Evolutionary conservation across 495 filamentous ascomycete species (phyloP).

Genomic region (Aspergillus sparsus): DNA sequence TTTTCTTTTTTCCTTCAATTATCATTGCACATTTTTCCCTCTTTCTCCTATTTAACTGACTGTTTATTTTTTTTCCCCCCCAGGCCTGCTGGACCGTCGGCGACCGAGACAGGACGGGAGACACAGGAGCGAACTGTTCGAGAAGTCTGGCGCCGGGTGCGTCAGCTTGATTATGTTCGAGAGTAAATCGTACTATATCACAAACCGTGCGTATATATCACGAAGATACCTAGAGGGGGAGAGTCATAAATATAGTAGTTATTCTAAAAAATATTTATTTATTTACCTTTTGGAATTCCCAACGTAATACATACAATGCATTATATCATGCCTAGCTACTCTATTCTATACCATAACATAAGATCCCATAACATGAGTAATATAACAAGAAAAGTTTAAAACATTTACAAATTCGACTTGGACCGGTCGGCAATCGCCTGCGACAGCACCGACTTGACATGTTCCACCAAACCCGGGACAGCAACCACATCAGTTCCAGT

Average conservation of each 20-base stretch:
- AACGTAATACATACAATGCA: constrained; percentile 15
- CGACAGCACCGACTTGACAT: constrained; percentile 54
- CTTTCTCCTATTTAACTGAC: neutral
- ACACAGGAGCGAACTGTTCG: constrained; percentile 65
- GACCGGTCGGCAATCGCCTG: constrained; percentile 39
- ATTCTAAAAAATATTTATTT: too few species aligned
- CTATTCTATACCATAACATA: constrained; percentile 25
- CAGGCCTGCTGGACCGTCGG: constrained; percentile 61
- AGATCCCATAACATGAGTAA: constrained; percentile 10
- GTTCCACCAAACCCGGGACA: constrained; percentile 51
- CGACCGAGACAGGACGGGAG: constrained; percentile 60
- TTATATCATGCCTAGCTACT: constrained; percentile 3
- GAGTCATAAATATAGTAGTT: too few species aligned
- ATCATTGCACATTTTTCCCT: neutral
- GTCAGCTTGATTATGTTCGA: constrained; percentile 58
- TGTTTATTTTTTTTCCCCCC: neutral
- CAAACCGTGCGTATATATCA: neutral
- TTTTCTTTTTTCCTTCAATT: neutral
- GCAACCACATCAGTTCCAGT: constrained; percentile 54
- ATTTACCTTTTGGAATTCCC: too few species aligned
- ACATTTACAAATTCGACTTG: constrained; percentile 36
- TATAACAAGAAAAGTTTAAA: neutral
- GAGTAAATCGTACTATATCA: constrained; percentile 30
- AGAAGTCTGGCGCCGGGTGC: constrained; percentile 68
- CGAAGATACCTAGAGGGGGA: too few species aligned